Evolutionary conservation across 2,329 filamentous ascomycete genomes (phyloP).

Genomic region (Alternaria arborescens): DNA sequence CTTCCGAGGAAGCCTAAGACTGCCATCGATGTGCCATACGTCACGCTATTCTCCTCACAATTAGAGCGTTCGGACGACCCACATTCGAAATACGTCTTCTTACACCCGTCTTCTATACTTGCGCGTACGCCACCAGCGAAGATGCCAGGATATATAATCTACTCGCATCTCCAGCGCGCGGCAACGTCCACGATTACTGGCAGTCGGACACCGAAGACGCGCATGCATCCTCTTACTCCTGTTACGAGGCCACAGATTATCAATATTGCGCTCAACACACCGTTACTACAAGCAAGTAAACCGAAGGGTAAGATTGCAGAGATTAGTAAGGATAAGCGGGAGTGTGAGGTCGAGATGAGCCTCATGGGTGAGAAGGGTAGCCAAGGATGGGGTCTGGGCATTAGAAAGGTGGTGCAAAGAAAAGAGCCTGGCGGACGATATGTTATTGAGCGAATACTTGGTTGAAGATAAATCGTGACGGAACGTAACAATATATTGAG

Average conservation of each 20-base stretch:
- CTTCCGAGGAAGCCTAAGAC: conserved; percentile 72
- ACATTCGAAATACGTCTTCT: conserved; percentile 75
- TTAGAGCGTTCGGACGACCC: conserved; percentile 54
- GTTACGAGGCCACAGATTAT: conserved; percentile 79
- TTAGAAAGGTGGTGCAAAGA: conserved; percentile 83
- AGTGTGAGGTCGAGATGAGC: conserved; percentile 85
- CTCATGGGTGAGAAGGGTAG: conserved; percentile 73
- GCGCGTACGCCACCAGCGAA: conserved; percentile 61
- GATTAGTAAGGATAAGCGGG: conserved; percentile 64
- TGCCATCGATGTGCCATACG: conserved; percentile 91
- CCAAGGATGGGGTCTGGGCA: conserved; percentile 83
- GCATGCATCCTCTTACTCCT: conserved; percentile 88
- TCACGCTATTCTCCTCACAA: conserved; percentile 79
- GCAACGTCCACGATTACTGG: conserved; percentile 56
- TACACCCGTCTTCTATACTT: conserved; percentile 86
- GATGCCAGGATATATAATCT: conserved; percentile 87
- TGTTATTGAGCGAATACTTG: conserved; percentile 69
- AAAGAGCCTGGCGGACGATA: conserved; percentile 74
- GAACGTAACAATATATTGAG: conserved; percentile 6
- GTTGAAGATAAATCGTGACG: conserved; percentile 15
- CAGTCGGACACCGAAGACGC: conserved; percentile 65
- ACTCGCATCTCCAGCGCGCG: conserved; percentile 81
- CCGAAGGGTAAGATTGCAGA: conserved; percentile 81
- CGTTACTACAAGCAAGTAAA: conserved; percentile 84
- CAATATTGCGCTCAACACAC: conserved; percentile 82